Evolutionary conservation across 257 asterid genomes (phyloP), one percentile per base, ranked within the genome.

Genomic region (Cynanchum wilfordii): DNA sequence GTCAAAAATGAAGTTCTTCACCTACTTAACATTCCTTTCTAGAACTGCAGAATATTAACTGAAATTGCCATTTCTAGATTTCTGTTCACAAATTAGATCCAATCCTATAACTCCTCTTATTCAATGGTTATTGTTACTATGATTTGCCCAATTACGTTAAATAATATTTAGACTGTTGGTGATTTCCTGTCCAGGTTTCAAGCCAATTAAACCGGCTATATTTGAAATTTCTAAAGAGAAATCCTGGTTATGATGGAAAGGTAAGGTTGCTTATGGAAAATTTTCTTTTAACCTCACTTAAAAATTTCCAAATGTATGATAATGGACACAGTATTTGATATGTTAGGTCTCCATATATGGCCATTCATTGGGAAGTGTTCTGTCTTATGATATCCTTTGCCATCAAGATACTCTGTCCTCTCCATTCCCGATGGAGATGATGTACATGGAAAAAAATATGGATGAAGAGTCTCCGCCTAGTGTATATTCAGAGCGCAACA

Each of bases 191-290:
- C 78, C 89, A 94, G 99, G 98, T 94, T 38, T 94, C 96, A 25
- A 87, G 79, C 80, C 97, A 94, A 71, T 88, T 94, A 63, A 94
- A 94, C 86, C 86, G 77, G 79, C 79, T 94, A 71, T 94, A 91
- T 87, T 68, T 91, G 83, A 94, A 94, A 87, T 94, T 94, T 77
- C 88, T 91, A 33, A 87, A 87, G 87, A 86, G 99, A 87, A 94
- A 94, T 83, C 99, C 99, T 66, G 96, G 95, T 71, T 94, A 94
- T 79, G 91, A 90, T 73, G 98, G 99, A 75, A 94, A 94, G 97
- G 99, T 94, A 85, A 49, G 69, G 75, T 75, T 59, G 75, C 75
- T 73, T 68, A 50, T 69, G 54, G 38, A 58, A 70, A 76, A 29
- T 68, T 66, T 69, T 59, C 66, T 13, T 76, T 59, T 55, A 65